Evolutionary conservation across 1,139 yeast species (phyloP), one percentile per base, ranked within the genome.

Genomic region (Saccharomycopsis hybrid): DNA sequence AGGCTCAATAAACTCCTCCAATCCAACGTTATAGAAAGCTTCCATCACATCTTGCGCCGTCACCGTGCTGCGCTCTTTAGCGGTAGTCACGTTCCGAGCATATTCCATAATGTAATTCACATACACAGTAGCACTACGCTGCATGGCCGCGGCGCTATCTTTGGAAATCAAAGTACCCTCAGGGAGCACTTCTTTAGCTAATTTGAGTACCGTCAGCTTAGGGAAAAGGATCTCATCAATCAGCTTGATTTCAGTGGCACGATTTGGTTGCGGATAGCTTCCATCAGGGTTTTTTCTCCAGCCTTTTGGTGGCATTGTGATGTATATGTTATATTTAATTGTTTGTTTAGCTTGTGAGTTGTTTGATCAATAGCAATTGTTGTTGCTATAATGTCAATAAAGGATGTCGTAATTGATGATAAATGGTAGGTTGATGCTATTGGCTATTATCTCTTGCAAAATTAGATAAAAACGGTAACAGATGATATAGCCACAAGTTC

Each of bases 281-380:
- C 85, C 87, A 50, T 80, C 87, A 1, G 83, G 80, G 60, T 80
- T 83, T 62, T 82, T 83, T 68, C 85, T 81, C 89, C 88, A 82
- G 44, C 89, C 88, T 64, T 83, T 83, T 61, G 89, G 89, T 55
- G 92, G 89, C 92, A 83, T 83, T 11, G 43, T 59, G 24, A 24
- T 18, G 18, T 18, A 18, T 7, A 4, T 32, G n/a, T 29, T 9
- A 5, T 29, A 31, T 41, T 41, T 27, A 24, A 1, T 9, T 42
- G n/a, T 31, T 29, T 42, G 29, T 9, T 9, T 42, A 7, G 18
- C 18, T 18, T 18, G 18, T 18, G 18, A 18, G 18, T 18, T 18
- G 18, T 18, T 18, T 18, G 18, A 18, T 18, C 18, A 18, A 18
- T 18, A 18, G 18, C 18, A 18, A 18, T 18, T 18, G 18, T 18